Evolutionary conservation across 108 stramenopile genomes (phyloP).

Genomic region (Stephanodiscus triporus): DNA sequence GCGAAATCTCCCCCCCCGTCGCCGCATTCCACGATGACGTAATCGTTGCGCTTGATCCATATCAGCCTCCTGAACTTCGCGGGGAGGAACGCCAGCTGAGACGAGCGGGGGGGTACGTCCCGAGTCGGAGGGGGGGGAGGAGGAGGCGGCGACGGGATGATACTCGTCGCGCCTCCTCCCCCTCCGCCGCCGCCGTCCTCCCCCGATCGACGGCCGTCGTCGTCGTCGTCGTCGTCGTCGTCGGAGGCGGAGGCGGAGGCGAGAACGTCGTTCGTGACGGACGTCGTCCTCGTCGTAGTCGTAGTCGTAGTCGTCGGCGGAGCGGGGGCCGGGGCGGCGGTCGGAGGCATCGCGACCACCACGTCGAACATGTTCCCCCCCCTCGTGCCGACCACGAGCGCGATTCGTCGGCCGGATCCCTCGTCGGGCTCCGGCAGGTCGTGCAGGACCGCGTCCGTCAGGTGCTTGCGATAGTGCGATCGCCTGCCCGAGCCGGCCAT

Average conservation of each 20-base stretch:
- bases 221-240: slow-evolving; percentile 14
- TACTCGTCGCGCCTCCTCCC: too few species aligned
- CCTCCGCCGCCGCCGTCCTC: background rate
- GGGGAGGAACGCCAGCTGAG: slow-evolving; percentile 88
- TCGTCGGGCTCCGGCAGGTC: slow-evolving; percentile 74
- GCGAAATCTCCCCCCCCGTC: slow-evolving; percentile 35
- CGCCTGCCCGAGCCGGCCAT: slow-evolving; percentile 74
- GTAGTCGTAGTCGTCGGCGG: too few species aligned
- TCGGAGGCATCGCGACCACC: slow-evolving; percentile 42
- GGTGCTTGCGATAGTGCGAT: slow-evolving; percentile 86
- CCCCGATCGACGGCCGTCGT: background rate
- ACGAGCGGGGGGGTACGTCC: slow-evolving; percentile 19
- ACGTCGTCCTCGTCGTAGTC: slow-evolving; percentile 4
- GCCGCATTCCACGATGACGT: slow-evolving; percentile 82
- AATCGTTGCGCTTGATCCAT: slow-evolving; percentile 96
- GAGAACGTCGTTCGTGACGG: too few species aligned
- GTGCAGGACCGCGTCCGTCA: slow-evolving; percentile 81
- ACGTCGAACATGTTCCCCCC: slow-evolving; percentile 88
- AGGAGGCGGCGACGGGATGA: too few species aligned
- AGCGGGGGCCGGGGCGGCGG: too few species aligned
- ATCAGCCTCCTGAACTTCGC: slow-evolving; percentile 96
- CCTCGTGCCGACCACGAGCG: slow-evolving; percentile 80
- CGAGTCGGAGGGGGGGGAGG: slow-evolving; percentile 16
- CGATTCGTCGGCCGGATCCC: slow-evolving; percentile 64
- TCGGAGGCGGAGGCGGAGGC: slow-evolving; percentile 14